Base-by-base conservation (phyloP, 768 basidiomycete species). In the Tulasnella sp. region DNA sequence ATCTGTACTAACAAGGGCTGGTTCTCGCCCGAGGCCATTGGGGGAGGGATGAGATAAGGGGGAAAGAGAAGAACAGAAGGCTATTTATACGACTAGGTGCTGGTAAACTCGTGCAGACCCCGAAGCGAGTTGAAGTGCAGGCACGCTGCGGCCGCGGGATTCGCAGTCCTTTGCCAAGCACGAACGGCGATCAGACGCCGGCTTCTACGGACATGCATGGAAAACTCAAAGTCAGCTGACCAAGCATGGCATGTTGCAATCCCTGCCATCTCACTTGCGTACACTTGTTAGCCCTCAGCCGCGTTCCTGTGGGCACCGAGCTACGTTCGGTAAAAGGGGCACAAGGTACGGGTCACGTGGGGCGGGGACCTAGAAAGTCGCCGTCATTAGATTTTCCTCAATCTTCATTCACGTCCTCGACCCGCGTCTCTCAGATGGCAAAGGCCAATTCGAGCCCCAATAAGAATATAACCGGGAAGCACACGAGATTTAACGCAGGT, bases 61-160 rank as follows among this genome's bases (percentile, higher is more conserved):
- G 9, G 62, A 31, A n/a, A 68, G 62, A 68, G 27, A 31, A 6
- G 3, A 4, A 34, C 3, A 31, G 14, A 31, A 68, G 62, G 48
- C 6, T 52, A 52, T 52, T 52, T 52, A 52, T 52, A 52, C 48
- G 48, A 52, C 18, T 24, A 24, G 48, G 21, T 9, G 19, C 24
- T 52, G 21, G 18, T 52, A 21, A 21, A 24, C 48, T 52, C 48
- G 48, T 52, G 48, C 4, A 24, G 48, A 31, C 21, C n/a, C 27
- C 14, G 62, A 68, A 34, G 14, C 16, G 34, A 68, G 62, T 27
- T 68, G 7, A 68, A 68, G n/a, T 68, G 27, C 62, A 68, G 21
- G 62, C 62, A 68, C 27, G 62, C 62, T 68, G 62, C 62, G 62
- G 62, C 62, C 62, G 62, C 62, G 62, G 62, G 62, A 68, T 14